phyloP scores from a whole-genome alignment of 148 eudicot genomes.

The Limonium bicolor region DNA sequence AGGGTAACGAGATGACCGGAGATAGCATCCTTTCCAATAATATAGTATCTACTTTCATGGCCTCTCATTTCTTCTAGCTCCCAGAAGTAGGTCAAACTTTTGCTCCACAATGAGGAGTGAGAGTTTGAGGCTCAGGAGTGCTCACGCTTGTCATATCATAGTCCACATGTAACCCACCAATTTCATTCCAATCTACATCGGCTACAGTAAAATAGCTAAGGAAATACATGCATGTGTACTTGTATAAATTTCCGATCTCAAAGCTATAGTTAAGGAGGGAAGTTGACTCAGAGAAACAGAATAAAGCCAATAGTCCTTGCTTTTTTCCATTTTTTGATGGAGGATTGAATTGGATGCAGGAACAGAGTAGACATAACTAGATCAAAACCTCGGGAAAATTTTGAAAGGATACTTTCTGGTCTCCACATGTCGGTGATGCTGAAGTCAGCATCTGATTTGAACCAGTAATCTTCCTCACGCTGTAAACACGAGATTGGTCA shows the following conservation, averaged over 20 bases:
- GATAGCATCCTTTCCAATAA: no score
- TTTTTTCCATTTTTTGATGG: not conserved
- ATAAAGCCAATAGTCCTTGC: not conserved
- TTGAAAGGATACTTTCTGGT: constrained; percentile 58
- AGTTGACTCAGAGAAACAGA: not conserved
- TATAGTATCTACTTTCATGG: no score
- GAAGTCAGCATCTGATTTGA: constrained; percentile 72
- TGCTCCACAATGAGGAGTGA: constrained; percentile 23
- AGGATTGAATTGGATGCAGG: no score
- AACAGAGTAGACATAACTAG: no score
- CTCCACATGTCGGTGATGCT: constrained; percentile 90
- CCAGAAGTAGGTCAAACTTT: no score
- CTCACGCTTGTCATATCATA: constrained; percentile 19
- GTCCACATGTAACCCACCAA: constrained; percentile 37
- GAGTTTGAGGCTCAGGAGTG: constrained; percentile 42
- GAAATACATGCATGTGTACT: not conserved
- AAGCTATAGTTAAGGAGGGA: not conserved
- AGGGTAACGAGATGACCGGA: no score
- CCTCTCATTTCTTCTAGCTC: no score
- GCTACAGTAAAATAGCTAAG: constrained; percentile 17
- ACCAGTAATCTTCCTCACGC: constrained; percentile 93
- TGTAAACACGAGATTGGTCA: no score
- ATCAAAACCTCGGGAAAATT: no score
- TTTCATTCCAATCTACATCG: constrained; percentile 49
- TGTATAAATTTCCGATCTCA: not conserved